These are phyloP conservation scores for Rubia peregrina DNA, from an alignment of 305 asterid species.

Conservation along the genomic window DNA sequence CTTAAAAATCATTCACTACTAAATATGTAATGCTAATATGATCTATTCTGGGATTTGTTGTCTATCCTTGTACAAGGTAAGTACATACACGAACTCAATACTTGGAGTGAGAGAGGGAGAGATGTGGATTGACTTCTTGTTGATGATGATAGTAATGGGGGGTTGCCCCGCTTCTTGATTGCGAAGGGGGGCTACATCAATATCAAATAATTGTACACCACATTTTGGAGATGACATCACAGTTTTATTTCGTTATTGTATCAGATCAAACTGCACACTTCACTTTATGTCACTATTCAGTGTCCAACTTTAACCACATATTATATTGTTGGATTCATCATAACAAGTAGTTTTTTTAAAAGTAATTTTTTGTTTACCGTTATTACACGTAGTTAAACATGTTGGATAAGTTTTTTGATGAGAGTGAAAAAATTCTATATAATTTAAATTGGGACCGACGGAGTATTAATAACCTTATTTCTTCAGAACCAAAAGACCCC, in stretches of 20 bases:
- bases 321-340: too few relatives aligned
- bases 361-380: too few relatives aligned
- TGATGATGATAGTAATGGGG: slow-evolving; percentile 22
- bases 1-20: too few relatives aligned
- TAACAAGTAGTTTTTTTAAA: too few relatives aligned
- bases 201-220: slow-evolving; percentile 22
- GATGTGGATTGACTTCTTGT: slow-evolving; percentile 28
- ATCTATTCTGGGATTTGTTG: slow-evolving; percentile 18
- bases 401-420: too few relatives aligned
- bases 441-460: too few relatives aligned
- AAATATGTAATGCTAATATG: slow-evolving; percentile 6
- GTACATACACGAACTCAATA: neutral
- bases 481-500: neutral
- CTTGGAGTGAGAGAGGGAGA: neutral
- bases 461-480: neutral
- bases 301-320: too few relatives aligned
- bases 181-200: neutral
- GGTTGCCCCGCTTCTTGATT: slow-evolving; percentile 13
- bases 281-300: too few relatives aligned
- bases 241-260: neutral
- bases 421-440: too few relatives aligned
- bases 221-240: neutral
- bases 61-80: slow-evolving; percentile 35
- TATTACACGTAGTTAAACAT: too few relatives aligned
- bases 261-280: too few relatives aligned